phyloP scores from a whole-genome alignment of 2,329 filamentous ascomycete species.

The Aspergillus tanneri region DNA sequence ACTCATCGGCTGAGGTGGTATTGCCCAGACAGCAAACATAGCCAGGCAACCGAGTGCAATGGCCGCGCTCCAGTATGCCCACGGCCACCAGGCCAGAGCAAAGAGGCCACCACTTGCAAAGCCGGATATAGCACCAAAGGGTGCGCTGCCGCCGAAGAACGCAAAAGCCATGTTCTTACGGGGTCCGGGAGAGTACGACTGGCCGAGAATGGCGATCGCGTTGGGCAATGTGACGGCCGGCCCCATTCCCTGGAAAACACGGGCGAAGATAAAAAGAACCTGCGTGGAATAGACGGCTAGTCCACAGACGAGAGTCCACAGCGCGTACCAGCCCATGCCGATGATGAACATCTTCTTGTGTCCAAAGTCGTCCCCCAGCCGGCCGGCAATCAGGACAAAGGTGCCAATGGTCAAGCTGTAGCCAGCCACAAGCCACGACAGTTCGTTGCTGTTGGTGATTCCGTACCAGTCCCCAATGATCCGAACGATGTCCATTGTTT shows the following conservation, averaged over 20 bases:
- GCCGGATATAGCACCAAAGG: conserved; percentile 43
- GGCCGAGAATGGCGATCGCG: conserved; percentile 60
- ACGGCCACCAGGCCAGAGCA: conserved; percentile 51
- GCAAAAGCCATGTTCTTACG: conserved; percentile 55
- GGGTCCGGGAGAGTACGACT: conserved; percentile 53
- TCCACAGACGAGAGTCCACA: conserved; percentile 32
- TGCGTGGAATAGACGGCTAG: conserved; percentile 33
- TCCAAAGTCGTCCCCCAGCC: conserved; percentile 34
- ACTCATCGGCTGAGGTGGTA: conserved; percentile 6
- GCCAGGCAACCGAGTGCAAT: conserved; percentile 32
- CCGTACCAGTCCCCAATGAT: conserved; percentile 50
- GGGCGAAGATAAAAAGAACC: conserved; percentile 49
- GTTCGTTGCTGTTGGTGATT: conserved; percentile 42
- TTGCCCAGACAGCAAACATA: conserved; percentile 31
- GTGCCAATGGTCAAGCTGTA: conserved; percentile 49
- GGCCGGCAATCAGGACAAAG: conserved; percentile 33
- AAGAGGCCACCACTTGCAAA: conserved; percentile 38
- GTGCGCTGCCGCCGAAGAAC: conserved; percentile 48
- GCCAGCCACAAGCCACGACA: conserved; percentile 56
- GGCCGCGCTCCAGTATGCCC: conserved; percentile 44
- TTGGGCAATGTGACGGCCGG: conserved; percentile 64
- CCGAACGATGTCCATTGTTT: background rate
- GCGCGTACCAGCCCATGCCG: conserved; percentile 30
- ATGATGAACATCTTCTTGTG: conserved; percentile 31
- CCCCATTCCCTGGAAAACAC: conserved; percentile 55